Percentiles rank a stretch among this genome's conserved stretches.
Conservation (phyloP, 768 basidiomycete species). For the Lactarius indigo region DNA sequence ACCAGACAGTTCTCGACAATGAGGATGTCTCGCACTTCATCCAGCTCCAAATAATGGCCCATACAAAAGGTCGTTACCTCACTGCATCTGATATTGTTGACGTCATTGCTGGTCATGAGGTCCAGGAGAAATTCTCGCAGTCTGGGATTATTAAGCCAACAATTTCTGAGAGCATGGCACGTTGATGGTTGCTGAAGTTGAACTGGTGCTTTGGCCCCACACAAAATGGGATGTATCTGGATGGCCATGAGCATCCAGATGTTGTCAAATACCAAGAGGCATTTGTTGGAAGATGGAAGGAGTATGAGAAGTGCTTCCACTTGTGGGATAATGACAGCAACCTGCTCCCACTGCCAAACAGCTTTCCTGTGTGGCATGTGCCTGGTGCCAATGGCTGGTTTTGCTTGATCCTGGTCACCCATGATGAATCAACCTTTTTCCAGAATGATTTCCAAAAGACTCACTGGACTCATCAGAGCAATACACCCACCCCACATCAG, state of each 20-base stretch:
- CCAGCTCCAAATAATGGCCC: no score
- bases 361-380: background rate
- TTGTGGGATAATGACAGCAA: background rate
- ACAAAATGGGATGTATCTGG: no score
- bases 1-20: no score
- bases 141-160: no score
- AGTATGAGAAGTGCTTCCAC: slow-evolving; percentile 7
- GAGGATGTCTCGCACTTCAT: no score
- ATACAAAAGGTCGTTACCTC: no score
- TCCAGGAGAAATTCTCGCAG: no score
- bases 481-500: background rate
- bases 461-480: background rate
- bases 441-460: background rate
- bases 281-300: background rate
- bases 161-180: no score
- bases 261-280: background rate
- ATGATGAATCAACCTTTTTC: background rate
- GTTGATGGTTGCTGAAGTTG: no score
- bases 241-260: background rate
- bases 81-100: no score
- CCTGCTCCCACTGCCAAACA: background rate
- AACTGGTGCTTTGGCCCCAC: no score
- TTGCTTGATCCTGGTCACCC: background rate
- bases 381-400: background rate
- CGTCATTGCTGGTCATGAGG: no score